Evolutionary conservation across 495 filamentous ascomycete species (phyloP), one percentile per base, ranked within the genome.

Genomic region (Achaetomiella virescens): DNA sequence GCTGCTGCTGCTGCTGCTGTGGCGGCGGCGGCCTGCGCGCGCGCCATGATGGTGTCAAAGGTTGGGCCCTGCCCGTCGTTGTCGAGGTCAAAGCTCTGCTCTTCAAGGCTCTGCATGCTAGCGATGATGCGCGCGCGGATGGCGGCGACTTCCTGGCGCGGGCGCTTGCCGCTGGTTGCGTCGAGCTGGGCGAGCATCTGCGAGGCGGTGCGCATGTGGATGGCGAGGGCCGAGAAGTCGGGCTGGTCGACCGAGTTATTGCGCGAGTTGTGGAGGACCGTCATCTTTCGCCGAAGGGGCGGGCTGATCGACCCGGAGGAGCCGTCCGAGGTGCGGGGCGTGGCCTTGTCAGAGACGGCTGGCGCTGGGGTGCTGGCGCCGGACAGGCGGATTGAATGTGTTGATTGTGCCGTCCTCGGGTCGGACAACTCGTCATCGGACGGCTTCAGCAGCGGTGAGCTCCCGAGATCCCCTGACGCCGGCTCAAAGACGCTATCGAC

Each of bases 101-200:
- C 86, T 63, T 90, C 86, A n/a, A 90, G 76, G 62, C 72, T 86
- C 60, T 90, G 86, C 86, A 90, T 90, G 68, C 86, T 89, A 2
- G 87, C 87, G 58, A 90, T 90, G 59, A 90, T 90, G 70, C 84
- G 84, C 12, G 84, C 80, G 57, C 85, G 75, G 66, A 90, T 90
- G 22, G 84, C 85, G 9, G 83, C 86, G 9, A 90, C 86, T 65
- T 90, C 87, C 37, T 81, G 75, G 58, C 77, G 81, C 15, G 86
- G 86, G 29, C 87, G 71, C 61, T 89, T 90, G 3, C 83, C 81
- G 59, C 82, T 80, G 22, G 84, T 88, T 1, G 84, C 78, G 50
- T 89, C 86, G 37, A 90, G 77, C 63, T 90, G 86, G 14, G 86
- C 84, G 21, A 90, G 66, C 86, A 90, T 90, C 67, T 88, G 84